A percentile compares a stretch with the other conserved stretches of the same genome.
phyloP scores from a whole-genome alignment of 2,329 filamentous ascomycete genomes.

The Macroventuria anomochaeta region DNA sequence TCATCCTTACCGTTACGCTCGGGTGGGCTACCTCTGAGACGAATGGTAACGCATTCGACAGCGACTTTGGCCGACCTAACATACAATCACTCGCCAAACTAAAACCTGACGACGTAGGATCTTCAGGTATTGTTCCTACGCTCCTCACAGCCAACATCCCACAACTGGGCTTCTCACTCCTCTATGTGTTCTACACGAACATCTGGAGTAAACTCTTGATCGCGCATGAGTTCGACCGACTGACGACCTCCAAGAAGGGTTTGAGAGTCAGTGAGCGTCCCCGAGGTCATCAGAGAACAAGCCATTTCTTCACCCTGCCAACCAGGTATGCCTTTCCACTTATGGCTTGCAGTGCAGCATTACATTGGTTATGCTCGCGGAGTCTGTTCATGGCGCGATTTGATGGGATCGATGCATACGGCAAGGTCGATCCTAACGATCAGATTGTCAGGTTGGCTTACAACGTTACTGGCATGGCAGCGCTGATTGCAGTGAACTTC shows the following conservation, averaged over 20 bases:
- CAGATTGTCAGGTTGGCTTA: slow-evolving; percentile 27
- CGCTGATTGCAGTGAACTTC: slow-evolving; percentile 21
- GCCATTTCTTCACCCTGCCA: slow-evolving; percentile 51
- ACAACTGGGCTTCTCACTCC: slow-evolving; percentile 54
- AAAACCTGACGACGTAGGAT: slow-evolving; percentile 8
- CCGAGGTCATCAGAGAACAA: slow-evolving; percentile 44
- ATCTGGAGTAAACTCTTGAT: slow-evolving; percentile 48
- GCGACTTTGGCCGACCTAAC: slow-evolving; percentile 15
- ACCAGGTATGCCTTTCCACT: slow-evolving; percentile 48
- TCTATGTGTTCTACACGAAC: slow-evolving; percentile 55
- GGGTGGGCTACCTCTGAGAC: slow-evolving; percentile 15
- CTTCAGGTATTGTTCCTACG: slow-evolving; percentile 21
- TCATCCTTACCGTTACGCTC: slow-evolving; percentile 9
- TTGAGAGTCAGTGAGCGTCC: slow-evolving; percentile 49
- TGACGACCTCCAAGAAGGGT: slow-evolving; percentile 40
- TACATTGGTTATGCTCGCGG: slow-evolving; percentile 56
- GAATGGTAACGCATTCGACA: slow-evolving; percentile 14
- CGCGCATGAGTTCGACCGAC: slow-evolving; percentile 56
- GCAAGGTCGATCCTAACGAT: slow-evolving; percentile 9
- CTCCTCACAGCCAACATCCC: slow-evolving; percentile 55
- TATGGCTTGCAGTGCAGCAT: slow-evolving; percentile 37
- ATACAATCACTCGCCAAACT: slow-evolving; percentile 24
- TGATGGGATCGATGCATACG: slow-evolving; percentile 11
- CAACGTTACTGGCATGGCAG: slow-evolving; percentile 24
- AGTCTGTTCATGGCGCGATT: slow-evolving; percentile 51